phyloP scores from a whole-genome alignment of 2,329 filamentous ascomycete species.

The Penicillium sp. region DNA sequence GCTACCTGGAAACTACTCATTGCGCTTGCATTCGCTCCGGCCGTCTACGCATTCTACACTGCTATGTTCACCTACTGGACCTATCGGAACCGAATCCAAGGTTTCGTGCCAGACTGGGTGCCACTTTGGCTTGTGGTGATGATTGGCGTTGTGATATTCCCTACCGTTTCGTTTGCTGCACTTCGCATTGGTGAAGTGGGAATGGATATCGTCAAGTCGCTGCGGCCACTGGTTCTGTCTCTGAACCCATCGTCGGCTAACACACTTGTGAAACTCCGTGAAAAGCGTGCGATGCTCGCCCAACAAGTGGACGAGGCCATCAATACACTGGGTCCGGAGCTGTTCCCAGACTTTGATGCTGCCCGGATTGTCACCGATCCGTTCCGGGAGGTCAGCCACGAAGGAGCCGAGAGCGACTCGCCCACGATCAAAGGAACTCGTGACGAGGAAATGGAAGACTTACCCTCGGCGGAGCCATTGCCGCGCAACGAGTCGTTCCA shows the following conservation, averaged over 20 bases:
- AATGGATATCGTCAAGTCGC: slow-evolving; percentile 96
- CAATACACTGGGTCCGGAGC: slow-evolving; percentile 90
- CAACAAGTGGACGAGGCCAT: slow-evolving; percentile 85
- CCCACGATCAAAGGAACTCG: slow-evolving; percentile 26
- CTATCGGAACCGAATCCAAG: slow-evolving; percentile 76
- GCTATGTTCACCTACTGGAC: slow-evolving; percentile 72
- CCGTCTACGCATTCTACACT: slow-evolving; percentile 79
- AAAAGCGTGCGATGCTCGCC: slow-evolving; percentile 70
- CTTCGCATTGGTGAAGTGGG: slow-evolving; percentile 96
- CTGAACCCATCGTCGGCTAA: slow-evolving; percentile 82
- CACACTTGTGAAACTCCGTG: slow-evolving; percentile 74
- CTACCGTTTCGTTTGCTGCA: slow-evolving; percentile 85
- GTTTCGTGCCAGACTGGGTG: slow-evolving; percentile 75
- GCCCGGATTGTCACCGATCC: slow-evolving; percentile 63
- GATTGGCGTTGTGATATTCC: slow-evolving; percentile 76
- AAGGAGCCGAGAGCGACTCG: slow-evolving; percentile 13
- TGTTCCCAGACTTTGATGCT: slow-evolving; percentile 94
- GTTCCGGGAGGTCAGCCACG: slow-evolving; percentile 36
- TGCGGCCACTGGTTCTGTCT: slow-evolving; percentile 81
- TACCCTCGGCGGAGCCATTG: slow-evolving; percentile 48
- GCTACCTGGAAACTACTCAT: slow-evolving; percentile 92
- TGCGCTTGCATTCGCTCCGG: slow-evolving; percentile 77
- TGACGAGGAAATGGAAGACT: slow-evolving; percentile 24
- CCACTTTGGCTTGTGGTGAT: slow-evolving; percentile 75
- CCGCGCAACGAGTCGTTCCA: slow-evolving; percentile 92